phyloP scores from a whole-genome alignment of 1,284 basidiomycete genomes.

The Chalciporus piperatoides region DNA sequence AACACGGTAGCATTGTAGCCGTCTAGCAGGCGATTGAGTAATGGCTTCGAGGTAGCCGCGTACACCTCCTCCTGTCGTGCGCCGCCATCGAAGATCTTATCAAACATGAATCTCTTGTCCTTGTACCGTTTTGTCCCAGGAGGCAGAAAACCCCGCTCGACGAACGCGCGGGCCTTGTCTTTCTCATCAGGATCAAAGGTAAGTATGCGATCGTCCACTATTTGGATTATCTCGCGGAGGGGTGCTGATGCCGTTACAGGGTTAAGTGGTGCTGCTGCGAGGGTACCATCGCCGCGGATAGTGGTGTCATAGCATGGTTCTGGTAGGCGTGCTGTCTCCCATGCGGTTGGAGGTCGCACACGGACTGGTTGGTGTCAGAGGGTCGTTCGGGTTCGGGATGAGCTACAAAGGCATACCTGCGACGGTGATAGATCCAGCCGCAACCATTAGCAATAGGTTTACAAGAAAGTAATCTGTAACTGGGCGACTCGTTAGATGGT shows the following conservation, averaged over 20 bases:
- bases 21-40: constrained; percentile 80
- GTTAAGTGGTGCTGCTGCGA: constrained; percentile 66
- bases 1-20: constrained; percentile 98
- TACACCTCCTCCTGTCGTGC: constrained; percentile 85
- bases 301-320: constrained; percentile 63
- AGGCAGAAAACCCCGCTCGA: constrained; percentile 75
- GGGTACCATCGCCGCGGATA: constrained; percentile 77
- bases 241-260: constrained; percentile 47
- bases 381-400: neutral
- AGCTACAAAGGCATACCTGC: constrained; percentile 51
- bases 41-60: constrained; percentile 76
- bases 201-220: constrained; percentile 82
- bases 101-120: constrained; percentile 93
- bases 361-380: constrained; percentile 58
- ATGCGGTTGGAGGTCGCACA: constrained; percentile 81
- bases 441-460: constrained; percentile 52
- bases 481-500: neutral
- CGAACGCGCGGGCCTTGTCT: constrained; percentile 69
- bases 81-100: constrained; percentile 81
- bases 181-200: constrained; percentile 95
- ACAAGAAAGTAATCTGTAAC: neutral
- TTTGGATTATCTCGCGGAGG: constrained; percentile 72
- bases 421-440: constrained; percentile 82
- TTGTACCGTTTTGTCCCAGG: constrained; percentile 89
- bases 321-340: constrained; percentile 79